Conservation (phyloP, 805 yeast species). For the Yarrowia keelungensis region DNA sequence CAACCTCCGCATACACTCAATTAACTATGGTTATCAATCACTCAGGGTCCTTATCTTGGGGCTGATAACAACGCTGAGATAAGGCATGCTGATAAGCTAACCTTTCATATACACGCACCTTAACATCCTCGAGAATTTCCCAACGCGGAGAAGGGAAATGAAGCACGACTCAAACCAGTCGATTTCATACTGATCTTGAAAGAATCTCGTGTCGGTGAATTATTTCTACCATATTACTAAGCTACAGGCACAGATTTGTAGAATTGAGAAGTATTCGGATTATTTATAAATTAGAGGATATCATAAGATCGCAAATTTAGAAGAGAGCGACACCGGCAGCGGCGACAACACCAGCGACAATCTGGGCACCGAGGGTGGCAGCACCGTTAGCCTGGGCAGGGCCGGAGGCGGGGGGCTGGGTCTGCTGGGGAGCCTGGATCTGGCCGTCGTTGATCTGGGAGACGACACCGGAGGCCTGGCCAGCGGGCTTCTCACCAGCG, state of each 20-base stretch:
- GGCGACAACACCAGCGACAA: conserved; percentile 34
- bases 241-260: neutral
- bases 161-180: too few species aligned
- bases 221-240: neutral
- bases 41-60: neutral
- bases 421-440: conserved; percentile 33
- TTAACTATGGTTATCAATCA: neutral
- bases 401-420: conserved; percentile 17
- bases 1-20: too few species aligned
- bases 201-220: too few species aligned
- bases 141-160: neutral
- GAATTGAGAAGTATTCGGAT: conserved; percentile 10
- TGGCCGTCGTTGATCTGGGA: conserved; percentile 26
- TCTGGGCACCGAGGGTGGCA: conserved; percentile 23
- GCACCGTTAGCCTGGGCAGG: conserved; percentile 39
- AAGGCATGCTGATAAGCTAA: neutral
- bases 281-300: conserved; percentile 14
- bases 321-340: conserved; percentile 30
- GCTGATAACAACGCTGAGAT: conserved; percentile 3
- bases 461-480: conserved; percentile 10
- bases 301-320: conserved; percentile 17
- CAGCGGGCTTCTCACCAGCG: conserved; percentile 8
- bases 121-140: conserved; percentile 7
- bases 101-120: neutral
- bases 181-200: too few species aligned